Base-by-base conservation (phyloP, 2,329 filamentous ascomycete genomes). In the Cryphonectria parasitica region DNA sequence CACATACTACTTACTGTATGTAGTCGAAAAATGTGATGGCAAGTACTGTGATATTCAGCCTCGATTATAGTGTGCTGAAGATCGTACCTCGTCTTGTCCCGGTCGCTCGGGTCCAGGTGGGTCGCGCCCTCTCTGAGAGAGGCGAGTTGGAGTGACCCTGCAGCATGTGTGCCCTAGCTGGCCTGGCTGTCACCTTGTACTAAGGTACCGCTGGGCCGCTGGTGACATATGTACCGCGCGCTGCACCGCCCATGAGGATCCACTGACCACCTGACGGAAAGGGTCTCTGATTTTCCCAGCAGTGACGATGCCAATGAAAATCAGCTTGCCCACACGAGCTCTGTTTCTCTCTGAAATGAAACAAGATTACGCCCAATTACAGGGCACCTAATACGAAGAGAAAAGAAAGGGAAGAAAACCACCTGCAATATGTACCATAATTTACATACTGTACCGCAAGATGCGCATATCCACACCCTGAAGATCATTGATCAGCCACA, bases 291-390 rank as follows among this genome's bases (percentile, higher is more conserved):
- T 39, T 34, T 39, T 34, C 25, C 34, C 17, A 39, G 11, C 31
- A n/a, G 58, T 25, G 58, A n/a, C 58, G 58, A 61, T 39, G 34
- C 58, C 19, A 39, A 61, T 61, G 58, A 61, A 61, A n/a, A 61
- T 61, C 58, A 61, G 34, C 34, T 39, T 39, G 7, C 22, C 19
- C 11, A 36, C 58, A 61, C 58, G 58, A 39, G 34, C 31, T n/a
- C 58, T 39, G 58, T 34, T 15, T 25, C n/a, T 39, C 58, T 61
- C 11, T 7, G 6, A 45, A 22, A 49, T 2, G 22, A 56, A 56
- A 25, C 52, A 56, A 56, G 52, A 56, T 28, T 56, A 25, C 31
- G 6, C 13, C 52, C 52, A 56, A 28, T 31, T 56, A 56, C 52
- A 56, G 2, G 22, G 7, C n/a, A 25, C n/a, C 6, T 8, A 49